phyloP scores from a whole-genome alignment of 176 grass and related monocot species.

The Saccharum spontaneum region DNA sequence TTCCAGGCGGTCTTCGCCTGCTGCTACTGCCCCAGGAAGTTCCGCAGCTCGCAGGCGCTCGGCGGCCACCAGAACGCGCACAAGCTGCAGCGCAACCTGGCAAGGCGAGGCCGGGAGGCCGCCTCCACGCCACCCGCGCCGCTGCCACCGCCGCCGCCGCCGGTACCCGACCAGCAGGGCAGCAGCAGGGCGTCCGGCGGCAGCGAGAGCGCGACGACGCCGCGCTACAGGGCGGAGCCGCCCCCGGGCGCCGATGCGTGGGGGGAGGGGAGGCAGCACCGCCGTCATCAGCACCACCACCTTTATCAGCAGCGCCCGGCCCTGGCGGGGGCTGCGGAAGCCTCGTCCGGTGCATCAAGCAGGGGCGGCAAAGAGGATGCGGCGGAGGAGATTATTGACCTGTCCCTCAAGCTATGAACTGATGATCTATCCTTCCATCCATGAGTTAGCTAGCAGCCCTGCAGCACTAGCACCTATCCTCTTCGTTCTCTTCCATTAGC shows the following conservation, averaged over 20 bases:
- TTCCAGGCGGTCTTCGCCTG: conserved; percentile 61
- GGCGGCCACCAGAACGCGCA: conserved; percentile 78
- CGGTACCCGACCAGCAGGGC: background rate
- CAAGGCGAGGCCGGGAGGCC: conserved; percentile 47
- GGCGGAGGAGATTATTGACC: conserved; percentile 54
- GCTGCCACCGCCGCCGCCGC: background rate
- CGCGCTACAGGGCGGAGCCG: background rate
- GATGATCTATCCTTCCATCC: background rate
- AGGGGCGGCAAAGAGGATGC: conserved; percentile 1
- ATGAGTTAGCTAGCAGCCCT: background rate
- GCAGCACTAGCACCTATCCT: background rate
- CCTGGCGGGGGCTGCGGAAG: background rate
- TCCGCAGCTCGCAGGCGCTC: conserved; percentile 63
- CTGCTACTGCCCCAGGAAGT: conserved; percentile 70
- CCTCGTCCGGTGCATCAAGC: background rate
- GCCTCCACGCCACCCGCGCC: background rate
- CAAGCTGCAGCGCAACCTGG: conserved; percentile 64
- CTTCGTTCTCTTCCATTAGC: background rate
- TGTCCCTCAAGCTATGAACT: conserved; percentile 64
- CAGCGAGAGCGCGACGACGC: conserved; percentile 7
- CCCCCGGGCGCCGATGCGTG: conserved; percentile 4
- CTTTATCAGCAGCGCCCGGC: background rate
- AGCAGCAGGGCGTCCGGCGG: background rate
- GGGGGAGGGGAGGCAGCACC: conserved; percentile 10
- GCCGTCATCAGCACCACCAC: background rate